Conservation (phyloP, 2,329 filamentous ascomycete species). For the Pyricularia sp. region DNA sequence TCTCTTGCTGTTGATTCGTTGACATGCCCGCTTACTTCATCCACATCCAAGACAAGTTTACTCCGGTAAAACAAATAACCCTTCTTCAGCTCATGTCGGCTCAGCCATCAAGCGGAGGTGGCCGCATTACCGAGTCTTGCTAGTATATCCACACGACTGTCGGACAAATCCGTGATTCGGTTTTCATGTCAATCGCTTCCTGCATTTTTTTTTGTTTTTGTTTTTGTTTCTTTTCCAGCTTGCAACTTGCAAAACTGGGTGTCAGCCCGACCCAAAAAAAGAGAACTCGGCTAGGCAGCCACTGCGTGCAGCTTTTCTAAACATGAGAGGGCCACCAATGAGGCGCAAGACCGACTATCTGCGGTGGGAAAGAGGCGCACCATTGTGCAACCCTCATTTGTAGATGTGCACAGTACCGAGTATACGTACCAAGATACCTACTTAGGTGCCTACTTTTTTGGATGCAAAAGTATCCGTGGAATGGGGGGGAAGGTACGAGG, state of each 20-base stretch:
- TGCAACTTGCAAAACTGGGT: background rate
- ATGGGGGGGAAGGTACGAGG: no score
- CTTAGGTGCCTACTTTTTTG: no score
- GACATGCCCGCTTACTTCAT: background rate
- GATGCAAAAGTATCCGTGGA: no score
- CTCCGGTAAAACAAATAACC: background rate
- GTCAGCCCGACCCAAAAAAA: background rate
- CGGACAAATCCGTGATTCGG: background rate
- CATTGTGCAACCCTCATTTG: background rate
- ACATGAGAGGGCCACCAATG: background rate
- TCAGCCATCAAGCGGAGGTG: background rate
- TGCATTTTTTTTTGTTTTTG: background rate
- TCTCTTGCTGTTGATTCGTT: background rate
- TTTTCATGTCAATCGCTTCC: background rate
- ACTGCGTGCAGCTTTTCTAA: background rate
- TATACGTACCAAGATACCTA: no score
- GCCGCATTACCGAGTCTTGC: background rate
- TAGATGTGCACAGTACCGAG: no score
- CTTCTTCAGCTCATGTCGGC: background rate
- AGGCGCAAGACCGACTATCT: background rate
- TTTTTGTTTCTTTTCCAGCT: background rate
- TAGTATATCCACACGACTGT: background rate
- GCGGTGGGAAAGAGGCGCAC: background rate
- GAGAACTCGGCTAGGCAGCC: background rate
- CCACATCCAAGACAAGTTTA: background rate